phyloP scores from a whole-genome alignment of 139 green algal species.

The Chlamydomonas sp. region DNA sequence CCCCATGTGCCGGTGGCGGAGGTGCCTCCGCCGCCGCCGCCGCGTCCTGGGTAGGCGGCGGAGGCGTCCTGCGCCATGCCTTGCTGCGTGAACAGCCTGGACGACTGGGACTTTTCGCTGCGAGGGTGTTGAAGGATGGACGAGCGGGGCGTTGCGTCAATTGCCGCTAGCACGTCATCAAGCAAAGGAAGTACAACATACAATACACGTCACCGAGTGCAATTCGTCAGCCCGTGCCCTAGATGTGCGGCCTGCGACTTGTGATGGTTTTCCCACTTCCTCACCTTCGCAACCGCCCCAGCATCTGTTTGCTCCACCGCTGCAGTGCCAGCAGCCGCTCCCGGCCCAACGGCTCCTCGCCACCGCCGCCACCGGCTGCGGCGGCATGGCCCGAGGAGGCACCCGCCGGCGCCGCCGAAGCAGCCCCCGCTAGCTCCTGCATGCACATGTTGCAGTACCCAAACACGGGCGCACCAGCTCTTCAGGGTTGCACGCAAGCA shows the following conservation, averaged over 20 bases:
- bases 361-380: not conserved
- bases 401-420: not conserved
- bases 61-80: not conserved
- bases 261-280: not conserved
- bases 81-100: conserved; percentile 21
- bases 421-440: not conserved
- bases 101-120: conserved; percentile 18
- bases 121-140: not conserved
- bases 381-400: too few relatives aligned
- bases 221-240: too few relatives aligned
- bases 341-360: not conserved
- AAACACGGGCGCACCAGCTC: too few relatives aligned
- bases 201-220: too few relatives aligned
- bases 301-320: conserved; percentile 38
- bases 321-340: conserved; percentile 7
- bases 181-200: too few relatives aligned
- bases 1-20: not conserved
- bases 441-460: not conserved
- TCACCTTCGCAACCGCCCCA: conserved; percentile 22
- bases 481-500: too few relatives aligned
- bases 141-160: not conserved
- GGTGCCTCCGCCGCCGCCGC: not conserved
- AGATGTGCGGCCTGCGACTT: too few relatives aligned
- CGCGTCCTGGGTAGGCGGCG: too few relatives aligned
- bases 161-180: too few relatives aligned